Conservation (phyloP, 805 yeast species). For the Candida odintsovae region DNA sequence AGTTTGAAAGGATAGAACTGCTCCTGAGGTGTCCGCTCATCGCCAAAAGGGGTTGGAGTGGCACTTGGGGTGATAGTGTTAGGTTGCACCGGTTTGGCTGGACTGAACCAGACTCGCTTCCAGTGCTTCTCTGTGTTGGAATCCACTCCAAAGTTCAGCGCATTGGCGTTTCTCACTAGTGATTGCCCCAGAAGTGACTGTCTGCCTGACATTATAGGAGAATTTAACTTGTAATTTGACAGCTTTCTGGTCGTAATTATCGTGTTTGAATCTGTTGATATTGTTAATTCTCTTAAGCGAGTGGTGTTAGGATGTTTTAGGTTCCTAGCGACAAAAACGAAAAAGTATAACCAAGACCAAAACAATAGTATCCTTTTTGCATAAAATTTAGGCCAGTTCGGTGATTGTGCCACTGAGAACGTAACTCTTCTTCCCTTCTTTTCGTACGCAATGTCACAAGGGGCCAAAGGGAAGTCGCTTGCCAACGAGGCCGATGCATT, state of each 20-base stretch:
- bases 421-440: neutral
- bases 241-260: too few species aligned
- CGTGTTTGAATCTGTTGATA: too few species aligned
- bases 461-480: constrained; percentile 13
- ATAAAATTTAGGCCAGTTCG: too few species aligned
- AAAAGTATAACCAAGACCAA: too few species aligned
- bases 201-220: constrained; percentile 17
- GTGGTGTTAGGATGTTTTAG: constrained; percentile 2
- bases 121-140: constrained; percentile 19
- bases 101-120: constrained; percentile 25
- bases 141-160: constrained; percentile 12
- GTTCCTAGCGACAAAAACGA: neutral
- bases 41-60: constrained; percentile 24
- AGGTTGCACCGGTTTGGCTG: constrained; percentile 10
- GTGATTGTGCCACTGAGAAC: too few species aligned
- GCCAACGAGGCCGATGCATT: constrained; percentile 34
- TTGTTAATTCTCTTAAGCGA: too few species aligned
- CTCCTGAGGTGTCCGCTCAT: constrained; percentile 15
- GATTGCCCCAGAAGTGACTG: constrained; percentile 24
- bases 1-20: constrained; percentile 23
- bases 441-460: neutral
- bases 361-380: neutral
- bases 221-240: too few species aligned
- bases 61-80: constrained; percentile 18
- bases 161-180: constrained; percentile 22